These are phyloP conservation scores for Colletotrichum sp. DNA, from an alignment of 2,329 filamentous ascomycete genomes.

Conservation along the genomic window DNA sequence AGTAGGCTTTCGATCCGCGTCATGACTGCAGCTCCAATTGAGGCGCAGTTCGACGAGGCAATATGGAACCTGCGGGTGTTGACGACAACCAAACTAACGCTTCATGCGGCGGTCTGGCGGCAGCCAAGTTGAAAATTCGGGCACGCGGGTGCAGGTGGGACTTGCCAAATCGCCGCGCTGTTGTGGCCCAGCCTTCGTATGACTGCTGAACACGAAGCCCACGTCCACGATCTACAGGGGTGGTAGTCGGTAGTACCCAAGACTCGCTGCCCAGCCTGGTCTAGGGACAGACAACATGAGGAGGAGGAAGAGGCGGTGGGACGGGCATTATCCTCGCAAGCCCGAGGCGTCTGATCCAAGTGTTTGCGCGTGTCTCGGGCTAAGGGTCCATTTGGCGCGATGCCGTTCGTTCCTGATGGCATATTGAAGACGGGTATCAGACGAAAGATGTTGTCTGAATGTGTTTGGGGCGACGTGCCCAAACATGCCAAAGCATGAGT, in stretches of 20 bases:
- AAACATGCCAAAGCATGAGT: neutral
- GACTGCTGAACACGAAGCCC: constrained; percentile 17
- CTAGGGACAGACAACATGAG: neutral
- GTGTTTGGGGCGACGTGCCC: neutral
- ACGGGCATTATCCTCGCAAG: constrained; percentile 11
- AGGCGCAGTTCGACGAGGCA: constrained; percentile 11
- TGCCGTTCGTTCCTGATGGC: neutral
- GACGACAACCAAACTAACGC: neutral
- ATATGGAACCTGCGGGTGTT: constrained; percentile 11
- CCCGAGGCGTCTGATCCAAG: neutral
- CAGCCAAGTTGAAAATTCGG: constrained; percentile 7
- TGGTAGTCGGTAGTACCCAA: neutral
- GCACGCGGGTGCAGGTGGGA: constrained; percentile 11
- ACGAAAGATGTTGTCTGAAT: neutral
- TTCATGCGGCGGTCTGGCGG: constrained; percentile 1
- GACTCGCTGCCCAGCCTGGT: neutral
- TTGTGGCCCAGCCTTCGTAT: constrained; percentile 18
- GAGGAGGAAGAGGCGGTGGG: constrained; percentile 7
- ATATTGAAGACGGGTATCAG: neutral
- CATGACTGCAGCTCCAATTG: constrained; percentile 7
- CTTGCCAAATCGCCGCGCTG: neutral
- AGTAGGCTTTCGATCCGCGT: constrained; percentile 9
- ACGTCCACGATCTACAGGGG: neutral
- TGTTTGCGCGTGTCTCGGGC: neutral
- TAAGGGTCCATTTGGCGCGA: neutral